Conservation (phyloP, 148 eudicot genomes). For the Polygonum maritimum region DNA sequence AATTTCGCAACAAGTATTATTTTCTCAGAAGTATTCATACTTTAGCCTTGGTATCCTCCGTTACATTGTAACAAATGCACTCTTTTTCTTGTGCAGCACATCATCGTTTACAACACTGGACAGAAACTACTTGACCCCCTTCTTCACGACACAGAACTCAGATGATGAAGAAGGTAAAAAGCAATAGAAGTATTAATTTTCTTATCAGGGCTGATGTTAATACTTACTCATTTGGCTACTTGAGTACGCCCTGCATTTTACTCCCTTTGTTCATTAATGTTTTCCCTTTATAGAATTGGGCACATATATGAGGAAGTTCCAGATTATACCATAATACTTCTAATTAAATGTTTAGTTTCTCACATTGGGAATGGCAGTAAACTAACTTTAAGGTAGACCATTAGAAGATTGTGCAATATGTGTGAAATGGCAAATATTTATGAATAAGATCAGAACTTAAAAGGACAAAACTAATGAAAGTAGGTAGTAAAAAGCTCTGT, state of each 20-base stretch:
- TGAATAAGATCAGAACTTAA: too few relatives aligned
- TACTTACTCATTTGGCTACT: neutral
- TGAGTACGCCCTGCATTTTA: neutral
- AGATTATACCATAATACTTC: too few relatives aligned
- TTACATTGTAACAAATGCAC: neutral
- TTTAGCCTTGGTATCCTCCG: neutral
- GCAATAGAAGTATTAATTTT: neutral
- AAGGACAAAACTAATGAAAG: too few relatives aligned
- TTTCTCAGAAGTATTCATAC: neutral
- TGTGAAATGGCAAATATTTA: too few relatives aligned
- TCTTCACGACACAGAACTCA: constrained; percentile 80
- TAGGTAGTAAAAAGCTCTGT: neutral
- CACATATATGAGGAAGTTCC: too few relatives aligned
- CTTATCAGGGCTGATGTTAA: neutral
- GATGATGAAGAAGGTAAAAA: constrained; percentile 66
- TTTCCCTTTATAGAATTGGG: too few relatives aligned
- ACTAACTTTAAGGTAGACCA: too few relatives aligned
- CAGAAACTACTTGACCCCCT: constrained; percentile 90
- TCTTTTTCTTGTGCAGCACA: constrained; percentile 45
- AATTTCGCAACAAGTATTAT: constrained; percentile 72
- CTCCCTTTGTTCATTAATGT: too few relatives aligned
- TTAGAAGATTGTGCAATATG: too few relatives aligned
- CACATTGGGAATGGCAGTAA: too few relatives aligned
- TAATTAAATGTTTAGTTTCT: too few relatives aligned
- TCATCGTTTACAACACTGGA: constrained; percentile 83